phyloP scores from a whole-genome alignment of 2,329 filamentous ascomycete species.

The Fusarium brachygibbosum region DNA sequence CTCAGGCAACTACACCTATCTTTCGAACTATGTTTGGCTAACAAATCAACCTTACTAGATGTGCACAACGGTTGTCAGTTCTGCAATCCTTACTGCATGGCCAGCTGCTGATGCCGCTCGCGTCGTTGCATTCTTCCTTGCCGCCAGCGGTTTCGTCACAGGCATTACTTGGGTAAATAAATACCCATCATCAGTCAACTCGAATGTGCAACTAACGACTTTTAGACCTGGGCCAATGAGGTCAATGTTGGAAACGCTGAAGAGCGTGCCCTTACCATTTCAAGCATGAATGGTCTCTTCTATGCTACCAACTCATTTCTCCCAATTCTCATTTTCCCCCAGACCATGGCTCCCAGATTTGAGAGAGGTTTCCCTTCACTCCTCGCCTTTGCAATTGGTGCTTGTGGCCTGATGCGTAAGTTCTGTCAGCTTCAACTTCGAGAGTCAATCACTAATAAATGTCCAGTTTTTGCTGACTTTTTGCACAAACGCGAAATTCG shows the following conservation, averaged over 20 bases:
- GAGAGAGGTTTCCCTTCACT: neutral
- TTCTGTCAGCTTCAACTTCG: too few relatives aligned
- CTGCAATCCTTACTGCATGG: neutral
- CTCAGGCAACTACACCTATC: too few relatives aligned
- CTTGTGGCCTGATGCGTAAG: neutral
- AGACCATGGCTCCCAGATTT: neutral
- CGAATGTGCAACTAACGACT: too few relatives aligned
- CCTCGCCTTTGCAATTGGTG: neutral
- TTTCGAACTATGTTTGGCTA: too few relatives aligned
- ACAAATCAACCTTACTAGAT: too few relatives aligned
- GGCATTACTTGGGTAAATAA: neutral
- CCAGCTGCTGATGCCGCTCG: neutral
- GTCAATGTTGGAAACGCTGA: neutral
- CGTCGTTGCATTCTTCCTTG: neutral
- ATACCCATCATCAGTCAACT: too few relatives aligned
- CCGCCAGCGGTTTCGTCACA: neutral
- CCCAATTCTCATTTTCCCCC: neutral
- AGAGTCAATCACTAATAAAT: too few relatives aligned
- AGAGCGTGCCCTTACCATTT: neutral
- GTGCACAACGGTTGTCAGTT: neutral
- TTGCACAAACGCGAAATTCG: too few relatives aligned
- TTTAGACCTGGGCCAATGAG: slow-evolving; percentile 1
- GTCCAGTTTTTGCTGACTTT: too few relatives aligned
- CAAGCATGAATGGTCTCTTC: neutral
- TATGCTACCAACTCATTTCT: neutral